Conservation (phyloP, 2,329 filamentous ascomycete genomes). For the Westerdykella ornata region DNA sequence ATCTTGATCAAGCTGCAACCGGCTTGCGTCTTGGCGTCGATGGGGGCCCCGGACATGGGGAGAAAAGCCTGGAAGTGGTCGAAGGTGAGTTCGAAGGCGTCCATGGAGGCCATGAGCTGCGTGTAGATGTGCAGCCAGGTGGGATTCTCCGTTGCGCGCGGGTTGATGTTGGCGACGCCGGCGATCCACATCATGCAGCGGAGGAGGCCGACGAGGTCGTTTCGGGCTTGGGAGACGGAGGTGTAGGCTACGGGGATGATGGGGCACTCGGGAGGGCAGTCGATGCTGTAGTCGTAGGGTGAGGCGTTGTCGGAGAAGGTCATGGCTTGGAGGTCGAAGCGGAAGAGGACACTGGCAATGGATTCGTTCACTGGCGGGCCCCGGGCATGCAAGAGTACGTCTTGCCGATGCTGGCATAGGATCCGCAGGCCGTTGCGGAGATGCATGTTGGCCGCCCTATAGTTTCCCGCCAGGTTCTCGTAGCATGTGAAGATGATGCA, state of each 20-base stretch:
- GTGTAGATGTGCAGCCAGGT: slow-evolving; percentile 16
- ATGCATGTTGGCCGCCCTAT: slow-evolving; percentile 24
- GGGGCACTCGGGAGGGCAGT: slow-evolving; percentile 17
- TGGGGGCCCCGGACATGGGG: slow-evolving; percentile 9
- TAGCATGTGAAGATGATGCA: slow-evolving; percentile 30
- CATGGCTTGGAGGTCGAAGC: slow-evolving; percentile 29
- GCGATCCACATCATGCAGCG: slow-evolving; percentile 27
- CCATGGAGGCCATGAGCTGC: slow-evolving; percentile 13
- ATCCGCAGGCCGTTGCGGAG: slow-evolving; percentile 23
- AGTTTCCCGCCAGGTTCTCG: slow-evolving; percentile 28
- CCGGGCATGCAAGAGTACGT: not conserved
- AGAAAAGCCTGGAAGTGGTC: slow-evolving; percentile 15
- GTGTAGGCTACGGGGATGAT: slow-evolving; percentile 15
- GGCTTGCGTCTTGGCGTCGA: slow-evolving; percentile 19
- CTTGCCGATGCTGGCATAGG: slow-evolving; percentile 15
- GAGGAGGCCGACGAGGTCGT: slow-evolving; percentile 21
- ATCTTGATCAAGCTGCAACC: slow-evolving; percentile 23
- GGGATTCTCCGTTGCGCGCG: slow-evolving; percentile 14
- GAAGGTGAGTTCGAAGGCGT: slow-evolving; percentile 18
- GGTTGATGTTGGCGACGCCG: slow-evolving; percentile 16
- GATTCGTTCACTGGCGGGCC: slow-evolving; percentile 5
- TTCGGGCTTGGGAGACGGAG: slow-evolving; percentile 15
- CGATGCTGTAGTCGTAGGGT: slow-evolving; percentile 18
- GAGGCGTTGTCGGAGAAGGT: slow-evolving; percentile 26
- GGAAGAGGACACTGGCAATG: slow-evolving; percentile 20